phyloP scores from a whole-genome alignment of 1,139 yeast species.

The Keqinozyma sinolaborantium region DNA sequence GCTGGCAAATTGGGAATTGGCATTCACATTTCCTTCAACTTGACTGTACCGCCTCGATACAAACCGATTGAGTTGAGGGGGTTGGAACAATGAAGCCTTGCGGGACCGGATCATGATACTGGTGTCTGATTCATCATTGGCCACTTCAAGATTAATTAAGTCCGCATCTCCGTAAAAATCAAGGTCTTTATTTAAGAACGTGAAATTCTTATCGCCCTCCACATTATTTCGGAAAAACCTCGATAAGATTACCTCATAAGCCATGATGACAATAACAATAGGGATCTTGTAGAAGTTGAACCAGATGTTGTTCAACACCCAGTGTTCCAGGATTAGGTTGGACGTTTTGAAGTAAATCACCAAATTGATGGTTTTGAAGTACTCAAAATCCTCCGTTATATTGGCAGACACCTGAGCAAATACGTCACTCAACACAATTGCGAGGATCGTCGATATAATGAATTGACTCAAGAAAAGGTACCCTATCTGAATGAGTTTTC shows the following conservation, averaged over 20 bases:
- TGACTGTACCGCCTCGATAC: conserved; percentile 14
- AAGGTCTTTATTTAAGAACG: conserved; percentile 27
- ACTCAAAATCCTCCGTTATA: conserved; percentile 41
- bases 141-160: conserved; percentile 16
- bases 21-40: conserved; percentile 8
- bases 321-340: conserved; percentile 8
- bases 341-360: conserved; percentile 29
- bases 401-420: conserved; percentile 37
- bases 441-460: conserved; percentile 54
- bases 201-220: conserved; percentile 28
- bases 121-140: conserved; percentile 19
- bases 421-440: conserved; percentile 51
- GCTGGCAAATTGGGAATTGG: conserved; percentile 12
- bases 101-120: conserved; percentile 21
- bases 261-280: conserved; percentile 26
- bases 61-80: conserved; percentile 3
- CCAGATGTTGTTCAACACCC: conserved; percentile 7
- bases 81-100: conserved; percentile 13
- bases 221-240: conserved; percentile 11
- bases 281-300: conserved; percentile 31
- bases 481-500: conserved; percentile 47
- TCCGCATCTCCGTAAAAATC: conserved; percentile 30
- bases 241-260: conserved; percentile 27
- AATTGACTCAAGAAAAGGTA: conserved; percentile 57
- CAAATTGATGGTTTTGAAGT: conserved; percentile 37